Conservation (phyloP, 2,329 filamentous ascomycete genomes). For the Colletotrichum zoysiae region DNA sequence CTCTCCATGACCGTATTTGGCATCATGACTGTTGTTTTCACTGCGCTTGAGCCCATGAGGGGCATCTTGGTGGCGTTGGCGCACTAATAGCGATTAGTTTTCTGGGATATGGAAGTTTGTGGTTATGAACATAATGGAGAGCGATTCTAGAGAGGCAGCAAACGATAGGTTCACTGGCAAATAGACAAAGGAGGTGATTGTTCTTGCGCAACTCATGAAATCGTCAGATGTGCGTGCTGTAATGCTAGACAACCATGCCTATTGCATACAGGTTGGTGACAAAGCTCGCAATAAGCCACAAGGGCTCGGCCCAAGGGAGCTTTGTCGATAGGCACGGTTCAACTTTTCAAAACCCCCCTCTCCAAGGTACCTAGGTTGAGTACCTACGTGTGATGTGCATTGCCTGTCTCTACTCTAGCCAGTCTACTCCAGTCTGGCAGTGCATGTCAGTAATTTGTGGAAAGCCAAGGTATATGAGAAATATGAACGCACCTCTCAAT, state of each 20-base stretch:
- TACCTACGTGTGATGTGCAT: not conserved
- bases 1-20: slow-evolving; percentile 70
- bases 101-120: no score
- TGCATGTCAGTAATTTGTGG: slow-evolving; percentile 62
- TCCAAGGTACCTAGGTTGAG: slow-evolving; percentile 7
- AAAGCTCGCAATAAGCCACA: not conserved
- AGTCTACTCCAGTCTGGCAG: slow-evolving; percentile 66
- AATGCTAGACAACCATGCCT: slow-evolving; percentile 36
- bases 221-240: slow-evolving; percentile 33
- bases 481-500: slow-evolving; percentile 83
- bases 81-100: not conserved
- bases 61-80: slow-evolving; percentile 49
- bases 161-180: not conserved
- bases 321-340: slow-evolving; percentile 15
- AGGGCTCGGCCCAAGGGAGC: not conserved
- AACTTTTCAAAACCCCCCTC: slow-evolving; percentile 20
- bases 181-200: slow-evolving; percentile 6
- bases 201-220: slow-evolving; percentile 8
- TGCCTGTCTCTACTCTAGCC: not conserved
- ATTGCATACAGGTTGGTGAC: slow-evolving; percentile 8
- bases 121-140: not conserved
- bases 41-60: slow-evolving; percentile 61
- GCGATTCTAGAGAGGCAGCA: slow-evolving; percentile 4
- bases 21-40: slow-evolving; percentile 67
- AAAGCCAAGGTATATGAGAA: not conserved